Base-by-base conservation (phyloP, 768 basidiomycete species). In the Leccinum pellstonianum region DNA sequence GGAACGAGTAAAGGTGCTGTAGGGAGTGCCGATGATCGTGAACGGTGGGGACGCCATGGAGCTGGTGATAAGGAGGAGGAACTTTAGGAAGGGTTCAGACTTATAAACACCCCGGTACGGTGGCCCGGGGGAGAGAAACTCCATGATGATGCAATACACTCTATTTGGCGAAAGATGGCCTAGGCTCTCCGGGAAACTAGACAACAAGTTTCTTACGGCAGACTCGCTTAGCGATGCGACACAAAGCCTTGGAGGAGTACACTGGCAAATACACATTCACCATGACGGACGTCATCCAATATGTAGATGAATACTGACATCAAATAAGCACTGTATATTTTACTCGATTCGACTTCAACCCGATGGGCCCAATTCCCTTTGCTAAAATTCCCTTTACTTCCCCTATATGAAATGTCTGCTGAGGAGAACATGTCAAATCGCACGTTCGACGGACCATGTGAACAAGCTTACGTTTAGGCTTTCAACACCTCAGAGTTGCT, bases 1-100 rank as follows among this genome's bases (percentile, higher is more conserved):
- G 33, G 73, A 38, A 17, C 72, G 72, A 8, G 72, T 73, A 47
- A 72, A 73, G 1, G 73, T 73, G 53, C 73, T 75, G 46, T 65
- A 73, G 14, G 72, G 73, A 0, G 72, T 73, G 19, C 72, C 72
- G 29, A 73, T 63, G 63, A 73, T 48, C 12, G 72, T 73, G 49
- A 66, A 70, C 17, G 51, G 60, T 56, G 62, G 63, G 17, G 61
- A 56, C 9, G 54, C 15, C 71, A 74, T 71, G 49, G 48, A 33
- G 4, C 25, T 14, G 35, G 35, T 37, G 49, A 48, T 50, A 17
- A 23, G 49, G 4, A 37, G 17, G 47, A 52, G 19, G 8, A 25
- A 21, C 11, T 31, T 10, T 15, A 23, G 23, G 6, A 29, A 27
- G 12, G 8, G 14, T 19, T 37, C 33, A 33, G 17, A 19, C 41